Base-by-base conservation (phyloP, 805 yeast species). In the Candida koratica region DNA sequence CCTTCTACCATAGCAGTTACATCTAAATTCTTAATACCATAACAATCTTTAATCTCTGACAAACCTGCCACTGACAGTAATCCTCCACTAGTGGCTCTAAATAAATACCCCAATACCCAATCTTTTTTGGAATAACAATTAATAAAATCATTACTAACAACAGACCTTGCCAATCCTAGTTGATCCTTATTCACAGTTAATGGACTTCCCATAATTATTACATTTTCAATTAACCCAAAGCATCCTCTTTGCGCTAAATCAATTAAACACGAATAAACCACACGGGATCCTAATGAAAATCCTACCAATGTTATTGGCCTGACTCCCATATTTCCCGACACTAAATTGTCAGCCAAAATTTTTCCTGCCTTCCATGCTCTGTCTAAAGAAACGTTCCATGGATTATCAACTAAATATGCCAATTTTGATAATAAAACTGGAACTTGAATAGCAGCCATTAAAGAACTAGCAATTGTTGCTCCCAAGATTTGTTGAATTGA, bases 351-450 rank as follows among this genome's bases (percentile, higher is more conserved):
- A 0, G 98, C 97, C 34, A 93, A 60, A 29, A 93, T 79, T 38
- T 78, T 66, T 4, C 98, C 98, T 0, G 97, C 95, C 28, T 88
- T 74, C 97, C 97, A 90, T 0, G 98, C 98, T 41, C 98, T 73
- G 58, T 90, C 97, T 40, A 93, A 66, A 0, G 97, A 89, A 4
- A 93, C 97, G 53, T 83, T 90, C 98, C 98, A 93, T 0, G 98
- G 98, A 51, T 93, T 93, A 52, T 93, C 98, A 17, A 93, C 70
- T 18, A 93, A 61, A 47, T 93, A 93, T 2, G 95, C 83, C 27
- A 93, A 67, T 51, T 93, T 93, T 0, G 97, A 79, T 25, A 93
- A 69, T 47, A 84, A 81, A 89, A 93, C 82, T 0, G 98, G 98
- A 42, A 85, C 67, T 56, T 90, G 97, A 32, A 93, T 70, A 2